Base-by-base conservation (phyloP, 306 rosid genomes). In the Quercus parvula region DNA sequence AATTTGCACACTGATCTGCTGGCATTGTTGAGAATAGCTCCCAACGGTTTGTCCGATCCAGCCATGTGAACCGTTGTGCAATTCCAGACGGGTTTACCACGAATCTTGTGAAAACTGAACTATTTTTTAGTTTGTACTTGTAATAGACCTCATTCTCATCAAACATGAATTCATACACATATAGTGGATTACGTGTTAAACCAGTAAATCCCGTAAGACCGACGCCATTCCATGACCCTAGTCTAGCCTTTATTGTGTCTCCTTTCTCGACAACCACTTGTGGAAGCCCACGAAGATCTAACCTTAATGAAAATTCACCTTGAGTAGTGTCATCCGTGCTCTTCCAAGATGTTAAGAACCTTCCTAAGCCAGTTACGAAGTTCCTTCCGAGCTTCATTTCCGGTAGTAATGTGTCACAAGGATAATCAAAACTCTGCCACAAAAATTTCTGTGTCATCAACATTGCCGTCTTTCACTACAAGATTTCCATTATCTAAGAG, bases 381-480 rank as follows among this genome's bases (percentile, higher is more conserved):
- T 88, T 75, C 82, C 82, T 51, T 27, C 91, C 90, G 5, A 86
- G 1, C 75, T 87, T 89, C 96, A 89, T 89, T 25, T 69, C 83
- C 5, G 84, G 82, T 56, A 89, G 75, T 5, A 75, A 15, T 25
- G 91, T 86, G 59, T 89, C 90, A 19, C 86, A 76, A 14, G 93
- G 95, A 71, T 91, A 72, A n/a, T 91, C 91, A 58, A 87, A 88
- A 75, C 94, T 85, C 52, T 87, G 88, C 88, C 87, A 89, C 28
- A 83, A 7, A 35, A 75, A 89, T 0, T 0, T 13, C 31, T 56
- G 75, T 41, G 28, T 70, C 51, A 46, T 41, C 57, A 9, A 66
- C 73, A 1, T 33, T 49, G 0, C 27, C 79, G n/a, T 84, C 77
- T 81, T 71, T 73, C 1, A 90, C 56, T 6, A 90, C 87, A 28